Base-by-base conservation (phyloP, 139 green algal genomes). In the Closterium sp. region DNA sequence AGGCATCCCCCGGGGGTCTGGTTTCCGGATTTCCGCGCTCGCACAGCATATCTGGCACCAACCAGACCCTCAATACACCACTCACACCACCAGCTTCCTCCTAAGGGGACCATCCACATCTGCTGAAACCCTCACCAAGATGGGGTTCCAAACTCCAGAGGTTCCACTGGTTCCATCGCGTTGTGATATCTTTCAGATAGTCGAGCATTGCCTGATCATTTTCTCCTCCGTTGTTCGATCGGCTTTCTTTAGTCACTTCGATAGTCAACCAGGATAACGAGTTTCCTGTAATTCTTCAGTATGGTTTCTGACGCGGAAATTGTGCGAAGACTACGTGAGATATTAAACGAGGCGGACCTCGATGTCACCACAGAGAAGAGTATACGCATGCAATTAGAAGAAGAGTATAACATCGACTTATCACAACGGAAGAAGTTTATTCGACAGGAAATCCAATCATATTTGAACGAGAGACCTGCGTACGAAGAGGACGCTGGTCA, bases 401-500 rank as follows among this genome's bases (percentile, higher is more conserved):
- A 24, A 30, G 85, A 87, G 85, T 87, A 32, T 31, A 87, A 31
- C 85, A 87, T 87, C 28, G 85, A 87, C 85, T 31, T 87, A 32
- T 32, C 28, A 5, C 27, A 87, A 30, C 85, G 85, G 9, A 87
- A 87, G n/a, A 87, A 87, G 22, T 87, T 87, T 34, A 30, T 87
- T 17, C n/a, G 85, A 87, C 28, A 87, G 2, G 28, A 87, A 31
- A 10, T 87, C 32, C 85, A 87, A 31, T 32, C 28, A 13, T 87
- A 87, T 31, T 24, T 87, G 85, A 87, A 31, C 85, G 31, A 90
- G 32, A 31, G 31, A 30, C 22, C 32, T 31, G 90, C 91, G 4
- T 31, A 93, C 9, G 90, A 90, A 22, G 90, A 93, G 9, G 90
- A 31, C 24, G 29, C 27, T 30, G 89, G 89, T 31, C 31, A 87